Percentiles rank a stretch among this genome's conserved stretches.
Conservation (phyloP, 768 basidiomycete species). For the Chiua virens region DNA sequence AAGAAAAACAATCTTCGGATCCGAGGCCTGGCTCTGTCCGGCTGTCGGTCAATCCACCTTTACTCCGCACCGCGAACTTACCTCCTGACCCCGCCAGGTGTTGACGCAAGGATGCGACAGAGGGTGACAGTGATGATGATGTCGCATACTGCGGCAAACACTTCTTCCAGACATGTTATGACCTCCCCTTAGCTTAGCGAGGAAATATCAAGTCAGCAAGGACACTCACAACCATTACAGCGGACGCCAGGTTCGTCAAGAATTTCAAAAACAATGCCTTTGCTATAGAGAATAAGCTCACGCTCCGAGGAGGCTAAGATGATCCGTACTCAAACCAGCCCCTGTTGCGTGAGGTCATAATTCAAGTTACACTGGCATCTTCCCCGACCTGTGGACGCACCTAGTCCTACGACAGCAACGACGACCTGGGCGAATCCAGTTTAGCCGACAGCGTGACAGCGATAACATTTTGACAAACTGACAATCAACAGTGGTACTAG, state of each 20-base stretch:
- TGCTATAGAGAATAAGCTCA: background rate
- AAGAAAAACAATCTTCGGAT: slow-evolving; percentile 11
- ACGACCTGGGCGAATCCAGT: background rate
- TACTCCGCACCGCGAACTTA: background rate
- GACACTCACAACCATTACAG: background rate
- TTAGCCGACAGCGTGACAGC: background rate
- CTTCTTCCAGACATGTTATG: slow-evolving; percentile 3
- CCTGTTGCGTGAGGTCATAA: background rate
- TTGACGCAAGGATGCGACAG: slow-evolving; percentile 13
- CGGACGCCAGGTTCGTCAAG: too few species aligned
- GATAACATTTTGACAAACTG: background rate
- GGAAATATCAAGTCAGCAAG: background rate
- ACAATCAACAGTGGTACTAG: slow-evolving; percentile 2
- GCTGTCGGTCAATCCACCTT: background rate
- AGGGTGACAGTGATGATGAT: slow-evolving; percentile 6
- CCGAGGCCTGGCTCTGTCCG: slow-evolving; percentile 3
- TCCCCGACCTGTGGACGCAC: background rate
- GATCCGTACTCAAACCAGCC: slow-evolving; percentile 4
- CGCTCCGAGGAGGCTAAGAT: background rate
- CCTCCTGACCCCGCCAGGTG: slow-evolving; percentile 4
- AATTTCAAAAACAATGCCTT: background rate
- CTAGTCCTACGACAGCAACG: slow-evolving; percentile 4
- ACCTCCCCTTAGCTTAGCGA: background rate
- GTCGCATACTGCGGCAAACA: slow-evolving; percentile 5
- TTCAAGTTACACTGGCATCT: background rate